Conservation (phyloP, 148 eudicot species). For the Polygonum aviculare region DNA sequence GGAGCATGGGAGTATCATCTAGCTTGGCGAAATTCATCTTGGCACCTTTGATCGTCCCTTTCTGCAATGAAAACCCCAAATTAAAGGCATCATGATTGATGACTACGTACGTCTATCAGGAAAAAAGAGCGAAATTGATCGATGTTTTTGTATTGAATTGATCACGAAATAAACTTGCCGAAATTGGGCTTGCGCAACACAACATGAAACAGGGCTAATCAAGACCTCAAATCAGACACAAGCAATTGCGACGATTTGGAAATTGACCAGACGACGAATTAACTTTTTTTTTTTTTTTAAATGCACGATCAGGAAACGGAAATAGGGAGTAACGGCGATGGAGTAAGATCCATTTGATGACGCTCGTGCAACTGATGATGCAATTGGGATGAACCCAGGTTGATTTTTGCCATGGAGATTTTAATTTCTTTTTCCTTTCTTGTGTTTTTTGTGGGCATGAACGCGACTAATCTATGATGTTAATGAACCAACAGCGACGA, state of each 20-base stretch:
- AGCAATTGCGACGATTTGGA: not conserved
- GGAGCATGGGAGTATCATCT: conserved; percentile 76
- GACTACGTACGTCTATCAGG: not conserved
- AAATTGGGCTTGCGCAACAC: conserved; percentile 20
- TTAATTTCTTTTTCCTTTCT: not conserved
- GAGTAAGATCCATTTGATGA: not conserved
- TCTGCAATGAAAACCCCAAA: conserved; percentile 18
- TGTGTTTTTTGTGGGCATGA: not conserved
- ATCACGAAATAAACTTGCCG: conserved; percentile 11
- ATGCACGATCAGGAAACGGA: conserved; percentile 1
- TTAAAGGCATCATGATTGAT: no score
- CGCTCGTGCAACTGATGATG: not conserved
- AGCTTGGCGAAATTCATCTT: conserved; percentile 43
- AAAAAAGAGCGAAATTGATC: not conserved
- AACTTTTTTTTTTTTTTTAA: not conserved
- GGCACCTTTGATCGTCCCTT: conserved; percentile 20
- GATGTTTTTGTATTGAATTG: not conserved
- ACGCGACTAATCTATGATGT: not conserved
- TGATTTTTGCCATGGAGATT: not conserved
- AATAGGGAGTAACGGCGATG: not conserved
- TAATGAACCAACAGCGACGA: not conserved
- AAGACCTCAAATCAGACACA: not conserved
- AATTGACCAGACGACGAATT: not conserved
- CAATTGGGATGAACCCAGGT: not conserved
- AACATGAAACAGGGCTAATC: conserved; percentile 16